Evolutionary conservation across 2,329 filamentous ascomycete genomes (phyloP).

Genomic region (Diplodia mutila): DNA sequence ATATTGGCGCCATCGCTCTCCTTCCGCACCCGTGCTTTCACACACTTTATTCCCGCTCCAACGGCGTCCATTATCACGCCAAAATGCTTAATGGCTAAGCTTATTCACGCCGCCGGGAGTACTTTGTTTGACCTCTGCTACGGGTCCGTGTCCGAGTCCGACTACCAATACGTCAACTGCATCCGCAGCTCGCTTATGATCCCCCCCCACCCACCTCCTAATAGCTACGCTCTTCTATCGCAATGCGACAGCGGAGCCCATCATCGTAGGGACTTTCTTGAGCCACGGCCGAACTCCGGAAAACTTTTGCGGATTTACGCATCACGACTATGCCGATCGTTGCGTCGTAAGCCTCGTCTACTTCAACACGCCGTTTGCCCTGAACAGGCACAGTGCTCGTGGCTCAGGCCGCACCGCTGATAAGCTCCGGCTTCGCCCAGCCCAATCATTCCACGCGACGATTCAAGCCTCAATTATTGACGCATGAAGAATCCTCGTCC

Average conservation of each 20-base stretch:
- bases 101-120: neutral
- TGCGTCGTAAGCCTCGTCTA: conserved; percentile 23
- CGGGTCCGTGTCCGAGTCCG: too few relatives aligned
- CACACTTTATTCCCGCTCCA: neutral
- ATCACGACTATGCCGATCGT: conserved; percentile 6
- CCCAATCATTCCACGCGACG: neutral
- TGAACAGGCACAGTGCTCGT: neutral
- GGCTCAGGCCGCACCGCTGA: neutral
- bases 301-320: neutral
- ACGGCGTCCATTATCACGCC: neutral
- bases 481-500: conserved; percentile 10
- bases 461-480: neutral
- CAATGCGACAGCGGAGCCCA: too few relatives aligned
- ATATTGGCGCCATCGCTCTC: neutral
- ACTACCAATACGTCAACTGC: neutral
- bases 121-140: too few relatives aligned
- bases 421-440: conserved; percentile 3
- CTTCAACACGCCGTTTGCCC: neutral
- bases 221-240: neutral
- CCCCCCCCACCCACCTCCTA: neutral
- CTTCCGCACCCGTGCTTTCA: neutral
- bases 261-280: neutral
- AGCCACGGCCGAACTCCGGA: neutral
- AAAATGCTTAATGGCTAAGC: conserved; percentile 1
- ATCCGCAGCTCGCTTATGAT: neutral